Base-by-base conservation (phyloP, 331 rosid genomes). In the Saraca asoca region DNA sequence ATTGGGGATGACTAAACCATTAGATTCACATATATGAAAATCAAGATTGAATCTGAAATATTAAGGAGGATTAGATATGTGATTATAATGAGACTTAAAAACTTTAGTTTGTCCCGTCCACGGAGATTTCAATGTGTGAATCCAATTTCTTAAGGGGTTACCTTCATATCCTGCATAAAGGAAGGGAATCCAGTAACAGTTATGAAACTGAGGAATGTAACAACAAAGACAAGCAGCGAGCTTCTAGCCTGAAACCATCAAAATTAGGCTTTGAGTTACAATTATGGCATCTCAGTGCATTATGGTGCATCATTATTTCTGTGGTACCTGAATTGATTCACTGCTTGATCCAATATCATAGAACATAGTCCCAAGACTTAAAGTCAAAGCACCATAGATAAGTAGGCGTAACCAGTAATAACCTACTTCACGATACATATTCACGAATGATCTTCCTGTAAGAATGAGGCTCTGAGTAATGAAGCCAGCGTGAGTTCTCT, bases 121-220 rank as follows among this genome's bases (percentile, higher is more conserved):
- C 3, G 31, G 31, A 24, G 31, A 24, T 24, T 24, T 24, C 31
- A 1, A 1, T 1, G 31, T 24, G 31, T 24, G 31, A 3, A 24
- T 9, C 10, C 42, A 64, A 15, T 16, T 17, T 7, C 10, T 45
- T 16, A 12, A 0, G 14, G 34, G 34, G 39, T 69, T 41, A 77
- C 85, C 91, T 88, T 81, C 91, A 88, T 85, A 34, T 83, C 95
- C 58, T 85, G 91, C 55, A 81, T 85, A 79, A 85, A 81, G 9
- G 91, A 85, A 62, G 95, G 86, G 74, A 85, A 88, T 9, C 88
- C 96, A 57, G 73, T 80, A 51, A 88, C 75, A 33, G 85, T 69
- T 79, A 86, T 88, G 80, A 88, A 83, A 13, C 85, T 83, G 10
- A 83, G 72, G 69, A 83, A 82, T 15, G 87, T 41, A 51, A 70